Evolutionary conservation across 495 filamentous ascomycete species (phyloP).

Genomic region (Achaetomiella virescens): DNA sequence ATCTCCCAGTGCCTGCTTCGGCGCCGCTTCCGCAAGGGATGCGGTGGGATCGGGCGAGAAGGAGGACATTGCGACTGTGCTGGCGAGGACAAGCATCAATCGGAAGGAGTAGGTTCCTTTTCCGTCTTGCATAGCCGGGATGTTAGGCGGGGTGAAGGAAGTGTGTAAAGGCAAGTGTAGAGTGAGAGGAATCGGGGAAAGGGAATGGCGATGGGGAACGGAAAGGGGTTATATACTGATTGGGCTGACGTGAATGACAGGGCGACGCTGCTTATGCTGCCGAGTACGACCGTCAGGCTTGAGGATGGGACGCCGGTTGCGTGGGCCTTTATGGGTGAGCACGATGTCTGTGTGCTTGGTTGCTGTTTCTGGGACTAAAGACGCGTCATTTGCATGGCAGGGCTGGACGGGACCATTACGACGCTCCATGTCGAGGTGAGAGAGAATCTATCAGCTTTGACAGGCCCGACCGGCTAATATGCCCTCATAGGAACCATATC

Average conservation of each 20-base stretch:
- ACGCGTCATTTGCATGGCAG: not conserved
- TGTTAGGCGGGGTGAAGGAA: no score
- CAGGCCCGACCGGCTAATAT: not conserved
- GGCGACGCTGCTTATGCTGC: constrained; percentile 32
- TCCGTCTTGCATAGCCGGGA: no score
- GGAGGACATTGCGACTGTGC: constrained; percentile 32
- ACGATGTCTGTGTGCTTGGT: not conserved
- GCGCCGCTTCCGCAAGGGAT: constrained; percentile 16
- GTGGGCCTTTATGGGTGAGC: constrained; percentile 39
- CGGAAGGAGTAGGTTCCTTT: constrained; percentile 33
- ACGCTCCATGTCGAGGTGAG: constrained; percentile 33
- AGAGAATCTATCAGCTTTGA: not conserved
- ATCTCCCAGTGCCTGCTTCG: constrained; percentile 18
- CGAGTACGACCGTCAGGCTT: constrained; percentile 30
- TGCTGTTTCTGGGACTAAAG: not conserved
- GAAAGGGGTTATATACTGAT: not conserved
- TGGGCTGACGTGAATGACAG: constrained; percentile 7
- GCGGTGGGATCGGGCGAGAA: constrained; percentile 28
- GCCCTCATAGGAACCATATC: constrained; percentile 30
- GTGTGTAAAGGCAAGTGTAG: no score
- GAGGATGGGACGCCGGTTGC: constrained; percentile 34
- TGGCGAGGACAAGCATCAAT: constrained; percentile 28
- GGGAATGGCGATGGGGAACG: no score
- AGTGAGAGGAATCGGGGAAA: not conserved
- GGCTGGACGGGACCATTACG: constrained; percentile 31